These are phyloP conservation scores for Suillus americanus DNA, from an alignment of 768 basidiomycete species.

Conservation along the genomic window DNA sequence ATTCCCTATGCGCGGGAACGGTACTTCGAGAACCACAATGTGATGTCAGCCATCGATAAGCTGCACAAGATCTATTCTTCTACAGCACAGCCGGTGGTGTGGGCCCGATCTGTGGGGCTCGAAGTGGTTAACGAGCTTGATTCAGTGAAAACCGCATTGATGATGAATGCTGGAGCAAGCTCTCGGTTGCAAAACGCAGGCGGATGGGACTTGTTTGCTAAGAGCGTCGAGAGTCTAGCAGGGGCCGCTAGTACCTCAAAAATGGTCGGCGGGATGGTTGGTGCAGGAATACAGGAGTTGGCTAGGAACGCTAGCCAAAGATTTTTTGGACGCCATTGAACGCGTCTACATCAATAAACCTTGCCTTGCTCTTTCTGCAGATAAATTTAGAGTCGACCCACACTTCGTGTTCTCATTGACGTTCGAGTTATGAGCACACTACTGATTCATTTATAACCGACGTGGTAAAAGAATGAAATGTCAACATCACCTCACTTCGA, in stretches of 20 bases:
- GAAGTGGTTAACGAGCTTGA: conserved; percentile 92
- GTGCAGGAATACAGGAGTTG: conserved; percentile 30
- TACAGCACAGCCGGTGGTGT: conserved; percentile 69
- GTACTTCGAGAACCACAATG: conserved; percentile 82
- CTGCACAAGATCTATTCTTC: conserved; percentile 84
- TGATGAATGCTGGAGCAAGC: conserved; percentile 71
- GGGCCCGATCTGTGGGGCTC: conserved; percentile 83
- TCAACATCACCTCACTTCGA: too few species aligned
- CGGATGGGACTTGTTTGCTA: conserved; percentile 36
- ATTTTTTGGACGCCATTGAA: neutral
- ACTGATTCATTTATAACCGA: too few species aligned
- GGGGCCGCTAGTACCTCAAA: conserved; percentile 33
- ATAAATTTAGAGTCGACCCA: neutral
- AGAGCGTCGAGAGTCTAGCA: conserved; percentile 45
- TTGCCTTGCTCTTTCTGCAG: neutral
- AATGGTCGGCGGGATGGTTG: conserved; percentile 29
- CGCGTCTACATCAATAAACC: neutral
- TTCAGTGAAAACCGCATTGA: conserved; percentile 76
- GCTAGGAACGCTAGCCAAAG: conserved; percentile 11
- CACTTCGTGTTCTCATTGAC: neutral
- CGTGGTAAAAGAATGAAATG: too few species aligned
- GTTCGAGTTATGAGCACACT: neutral
- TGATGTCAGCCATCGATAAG: conserved; percentile 86
- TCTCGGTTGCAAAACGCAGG: conserved; percentile 21
- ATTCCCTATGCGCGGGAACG: conserved; percentile 76